Evolutionary conservation across 2,329 filamentous ascomycete genomes (phyloP).

Genomic region (Talaromyces piceae): DNA sequence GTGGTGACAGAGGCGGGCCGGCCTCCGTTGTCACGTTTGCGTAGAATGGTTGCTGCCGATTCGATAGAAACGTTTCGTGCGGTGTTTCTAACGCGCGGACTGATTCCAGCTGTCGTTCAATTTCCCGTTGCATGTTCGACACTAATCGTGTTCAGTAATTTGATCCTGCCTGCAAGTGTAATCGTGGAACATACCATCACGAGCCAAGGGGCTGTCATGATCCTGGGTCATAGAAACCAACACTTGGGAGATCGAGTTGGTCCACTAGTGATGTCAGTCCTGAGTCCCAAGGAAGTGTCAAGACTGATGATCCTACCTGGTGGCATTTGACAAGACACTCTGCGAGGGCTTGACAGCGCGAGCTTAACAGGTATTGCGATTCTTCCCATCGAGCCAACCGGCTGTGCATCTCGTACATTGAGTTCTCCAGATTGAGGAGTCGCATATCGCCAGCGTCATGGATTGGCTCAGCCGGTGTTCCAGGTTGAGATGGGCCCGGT

Average conservation of each 20-base stretch:
- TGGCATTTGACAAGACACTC: conserved; percentile 71
- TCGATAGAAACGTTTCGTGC: conserved; percentile 58
- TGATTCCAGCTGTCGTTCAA: conserved; percentile 54
- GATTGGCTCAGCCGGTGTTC: conserved; percentile 76
- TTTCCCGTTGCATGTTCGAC: conserved; percentile 54
- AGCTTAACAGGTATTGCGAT: conserved; percentile 66
- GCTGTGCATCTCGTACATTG: conserved; percentile 68
- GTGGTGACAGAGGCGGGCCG: conserved; percentile 69
- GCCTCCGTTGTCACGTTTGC: conserved; percentile 57
- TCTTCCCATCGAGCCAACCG: conserved; percentile 79
- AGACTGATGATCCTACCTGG: conserved; percentile 43
- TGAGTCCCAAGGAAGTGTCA: neutral
- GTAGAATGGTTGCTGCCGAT: conserved; percentile 61
- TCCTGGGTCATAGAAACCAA: conserved; percentile 67
- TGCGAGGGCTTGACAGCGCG: conserved; percentile 73
- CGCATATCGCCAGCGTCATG: conserved; percentile 68
- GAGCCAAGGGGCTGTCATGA: conserved; percentile 67
- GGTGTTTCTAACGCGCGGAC: conserved; percentile 51
- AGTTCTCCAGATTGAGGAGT: conserved; percentile 69
- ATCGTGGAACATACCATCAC: conserved; percentile 60
- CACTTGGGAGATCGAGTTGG: conserved; percentile 72
- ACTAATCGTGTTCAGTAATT: conserved; percentile 30
- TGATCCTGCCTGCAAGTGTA: neutral
- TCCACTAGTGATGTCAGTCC: conserved; percentile 51
- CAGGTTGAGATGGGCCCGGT: conserved; percentile 65